These are phyloP conservation scores for Arthrobotrys megalospora DNA, from an alignment of 2,329 filamentous ascomycete species.

Conservation along the genomic window DNA sequence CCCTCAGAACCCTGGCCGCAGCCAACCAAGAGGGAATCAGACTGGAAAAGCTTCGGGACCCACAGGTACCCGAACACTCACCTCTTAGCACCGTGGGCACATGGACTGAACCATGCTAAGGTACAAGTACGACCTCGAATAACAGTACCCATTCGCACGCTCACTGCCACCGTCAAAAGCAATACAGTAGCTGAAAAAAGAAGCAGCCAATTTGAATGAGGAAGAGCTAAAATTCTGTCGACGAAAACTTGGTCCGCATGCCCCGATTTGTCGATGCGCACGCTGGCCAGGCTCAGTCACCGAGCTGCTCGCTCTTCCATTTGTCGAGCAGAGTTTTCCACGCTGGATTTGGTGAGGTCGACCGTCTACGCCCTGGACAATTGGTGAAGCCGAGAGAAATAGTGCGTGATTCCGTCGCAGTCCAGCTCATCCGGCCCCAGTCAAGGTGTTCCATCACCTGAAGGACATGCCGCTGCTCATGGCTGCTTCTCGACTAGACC, in stretches of 20 bases:
- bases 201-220: conserved; percentile 59
- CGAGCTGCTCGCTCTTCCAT: conserved; percentile 36
- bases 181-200: conserved; percentile 60
- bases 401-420: conserved; percentile 49
- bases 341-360: conserved; percentile 51
- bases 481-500: conserved; percentile 44
- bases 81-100: conserved; percentile 54
- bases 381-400: conserved; percentile 58
- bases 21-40: conserved; percentile 57
- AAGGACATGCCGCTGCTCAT: conserved; percentile 54
- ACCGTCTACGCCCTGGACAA: conserved; percentile 54
- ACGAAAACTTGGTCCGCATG: conserved; percentile 54
- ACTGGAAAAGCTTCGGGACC: conserved; percentile 44
- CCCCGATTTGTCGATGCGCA: conserved; percentile 59
- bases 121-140: conserved; percentile 44
- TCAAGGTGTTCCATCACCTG: conserved; percentile 43
- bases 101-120: conserved; percentile 59
- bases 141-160: conserved; percentile 37
- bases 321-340: conserved; percentile 50
- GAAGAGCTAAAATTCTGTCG: conserved; percentile 60
- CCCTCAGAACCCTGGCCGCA: conserved; percentile 48
- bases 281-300: conserved; percentile 29
- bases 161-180: conserved; percentile 60
- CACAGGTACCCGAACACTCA: conserved; percentile 55
- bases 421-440: conserved; percentile 42